Evolutionary conservation across 129 eudicot genomes (phyloP), one percentile per base, ranked within the genome.

Genomic region (Ambrosia artemisiifolia): DNA sequence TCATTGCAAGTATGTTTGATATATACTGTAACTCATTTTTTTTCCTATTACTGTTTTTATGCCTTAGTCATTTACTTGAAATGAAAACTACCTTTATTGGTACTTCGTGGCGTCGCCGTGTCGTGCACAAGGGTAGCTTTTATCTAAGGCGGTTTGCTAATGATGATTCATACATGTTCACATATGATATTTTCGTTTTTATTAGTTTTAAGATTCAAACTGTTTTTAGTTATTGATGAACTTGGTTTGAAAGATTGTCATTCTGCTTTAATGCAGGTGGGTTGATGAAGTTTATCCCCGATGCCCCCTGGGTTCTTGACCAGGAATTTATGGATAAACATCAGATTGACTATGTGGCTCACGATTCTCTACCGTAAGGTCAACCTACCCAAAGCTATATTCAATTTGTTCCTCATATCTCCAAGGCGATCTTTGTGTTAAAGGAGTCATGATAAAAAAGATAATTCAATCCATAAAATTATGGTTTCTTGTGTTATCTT

Each of bases 251-350:
- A 24, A 24, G 28, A 0, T 24, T 24, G 28, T 0, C 28, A 24
- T 24, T 43, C 8, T 3, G 36, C 53, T 46, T 54, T 57, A 11
- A 34, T 67, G 67, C 88, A 89, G 96, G 79, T 89, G 96, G 92
- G 96, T 89, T 69, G 96, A 89, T 71, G 96, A 89, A 79, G 96
- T 89, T 89, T 73, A 86, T 89, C 63, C 90, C 96, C n/a, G 96
- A 89, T 67, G 96, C 96, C 10, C 96, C 90, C 0, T 89, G 96
- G 96, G 96, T 89, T 34, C 70, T 86, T 47, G 70, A 63, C 20
- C 81, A 84, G 72, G 96, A 86, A 78, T 86, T 86, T 70, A 75
- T 89, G 61, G 92, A 89, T 81, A 84, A 89, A 75, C 92, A 89
- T 79, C 77, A 53, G 17, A 89, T 89, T 68, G 92, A 89, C 79